These are phyloP conservation scores for Colletotrichum euphorbiae DNA, from an alignment of 2,329 filamentous ascomycete species.

Conservation along the genomic window DNA sequence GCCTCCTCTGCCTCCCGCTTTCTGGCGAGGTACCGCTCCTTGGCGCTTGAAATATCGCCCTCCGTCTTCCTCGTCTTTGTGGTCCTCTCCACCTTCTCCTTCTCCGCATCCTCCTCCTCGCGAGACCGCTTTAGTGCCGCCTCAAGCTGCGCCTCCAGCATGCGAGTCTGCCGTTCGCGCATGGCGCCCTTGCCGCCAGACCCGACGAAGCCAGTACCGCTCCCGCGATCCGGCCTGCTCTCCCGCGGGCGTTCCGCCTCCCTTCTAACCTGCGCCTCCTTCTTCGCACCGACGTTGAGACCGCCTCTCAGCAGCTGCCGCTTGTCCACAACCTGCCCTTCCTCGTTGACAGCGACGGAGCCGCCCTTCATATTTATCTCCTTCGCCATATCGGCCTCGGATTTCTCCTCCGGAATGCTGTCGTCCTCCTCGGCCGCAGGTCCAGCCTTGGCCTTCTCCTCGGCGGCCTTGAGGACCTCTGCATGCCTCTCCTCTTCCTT, in stretches of 20 bases:
- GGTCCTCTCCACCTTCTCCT: slow-evolving; percentile 70
- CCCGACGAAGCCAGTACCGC: slow-evolving; percentile 53
- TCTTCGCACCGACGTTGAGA: slow-evolving; percentile 77
- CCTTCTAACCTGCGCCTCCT: slow-evolving; percentile 58
- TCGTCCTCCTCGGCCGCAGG: slow-evolving; percentile 47
- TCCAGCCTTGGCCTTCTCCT: slow-evolving; percentile 61
- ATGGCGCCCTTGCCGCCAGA: slow-evolving; percentile 71
- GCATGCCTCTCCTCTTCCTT: slow-evolving; percentile 77
- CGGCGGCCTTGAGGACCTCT: slow-evolving; percentile 75
- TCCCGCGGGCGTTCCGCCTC: slow-evolving; percentile 41
- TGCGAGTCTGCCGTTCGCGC: slow-evolving; percentile 80
- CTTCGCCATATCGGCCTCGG: slow-evolving; percentile 72
- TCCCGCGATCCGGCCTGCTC: slow-evolving; percentile 24
- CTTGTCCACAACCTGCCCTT: slow-evolving; percentile 86
- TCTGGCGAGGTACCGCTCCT: slow-evolving; percentile 81
- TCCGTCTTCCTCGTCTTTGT: slow-evolving; percentile 84
- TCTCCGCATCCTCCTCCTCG: slow-evolving; percentile 74
- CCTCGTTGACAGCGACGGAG: slow-evolving; percentile 79
- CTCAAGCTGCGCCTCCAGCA: slow-evolving; percentile 83
- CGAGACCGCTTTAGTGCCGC: slow-evolving; percentile 77
- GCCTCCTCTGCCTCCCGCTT: slow-evolving; percentile 80
- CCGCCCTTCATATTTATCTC: slow-evolving; percentile 74
- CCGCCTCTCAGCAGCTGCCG: slow-evolving; percentile 81
- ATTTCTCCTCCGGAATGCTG: slow-evolving; percentile 59
- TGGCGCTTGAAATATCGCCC: slow-evolving; percentile 79